Conservation (phyloP, 2,329 filamentous ascomycete species). For the Lasiodiplodia citricola region DNA sequence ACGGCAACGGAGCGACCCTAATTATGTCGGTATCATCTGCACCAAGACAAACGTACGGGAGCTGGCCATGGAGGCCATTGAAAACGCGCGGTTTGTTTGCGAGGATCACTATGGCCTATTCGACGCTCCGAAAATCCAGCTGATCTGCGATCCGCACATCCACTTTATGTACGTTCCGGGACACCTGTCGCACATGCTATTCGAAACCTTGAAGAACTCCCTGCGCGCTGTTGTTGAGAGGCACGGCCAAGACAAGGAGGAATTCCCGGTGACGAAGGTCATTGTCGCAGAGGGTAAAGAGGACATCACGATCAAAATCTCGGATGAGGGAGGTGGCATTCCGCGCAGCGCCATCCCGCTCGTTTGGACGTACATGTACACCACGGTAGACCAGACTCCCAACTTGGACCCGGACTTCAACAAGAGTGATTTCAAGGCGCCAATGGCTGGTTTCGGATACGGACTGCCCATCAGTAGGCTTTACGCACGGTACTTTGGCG, state of each 20-base stretch:
- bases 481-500: constrained; percentile 96
- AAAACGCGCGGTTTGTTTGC: constrained; percentile 98
- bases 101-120: constrained; percentile 98
- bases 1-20: constrained; percentile 83
- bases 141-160: constrained; percentile 91
- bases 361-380: constrained; percentile 99
- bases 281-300: constrained; percentile 98
- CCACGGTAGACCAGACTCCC: constrained; percentile 94
- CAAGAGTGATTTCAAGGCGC: constrained; percentile 98
- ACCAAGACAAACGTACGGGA: constrained; percentile 97
- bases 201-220: constrained; percentile 98
- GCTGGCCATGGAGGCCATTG: constrained; percentile 94
- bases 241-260: constrained; percentile 92
- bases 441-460: constrained; percentile 99
- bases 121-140: constrained; percentile 93
- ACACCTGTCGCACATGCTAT: constrained; percentile 99
- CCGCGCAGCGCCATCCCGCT: constrained; percentile 90
- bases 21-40: constrained; percentile 98
- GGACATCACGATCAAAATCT: constrained; percentile 98
- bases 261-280: constrained; percentile 95
- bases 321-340: constrained; percentile 95
- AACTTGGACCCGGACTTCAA: constrained; percentile 97
- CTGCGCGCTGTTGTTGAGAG: constrained; percentile 94
- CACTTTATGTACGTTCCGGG: constrained; percentile 99
- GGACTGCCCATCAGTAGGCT: constrained; percentile 91